Base-by-base conservation (phyloP, 2,329 filamentous ascomycete genomes). In the Sphaerulina musiva region DNA sequence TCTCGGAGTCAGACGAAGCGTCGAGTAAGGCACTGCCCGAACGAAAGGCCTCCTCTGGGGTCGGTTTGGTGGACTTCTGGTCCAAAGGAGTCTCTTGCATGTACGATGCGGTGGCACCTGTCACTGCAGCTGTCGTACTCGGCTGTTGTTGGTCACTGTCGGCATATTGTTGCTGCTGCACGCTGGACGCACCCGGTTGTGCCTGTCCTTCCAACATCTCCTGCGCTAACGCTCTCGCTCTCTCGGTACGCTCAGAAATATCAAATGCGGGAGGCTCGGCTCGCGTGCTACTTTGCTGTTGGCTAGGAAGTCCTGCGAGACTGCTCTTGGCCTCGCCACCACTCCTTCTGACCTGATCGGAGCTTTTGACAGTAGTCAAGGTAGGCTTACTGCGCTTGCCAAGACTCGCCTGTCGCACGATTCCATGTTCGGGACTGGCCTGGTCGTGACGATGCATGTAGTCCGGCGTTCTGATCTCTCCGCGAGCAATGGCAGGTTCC, bases 341-440 rank as follows among this genome's bases (percentile, higher is more conserved):
- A 10, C 40, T 46, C 44, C 55, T 61, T n/a, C 59, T 54, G 31
- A 66, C 53, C 2, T 54, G 54, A 11, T 76, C 74, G 1, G 68
- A 65, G 39, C 72, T 75, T 58, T 71, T 74, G 53, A 77, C 76
- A 0, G 72, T 76, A 52, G 74, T 76, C 57, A 78, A 59, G 6
- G 72, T 74, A 5, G 76, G 75, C 58, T 73, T 76, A 12, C 70
- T 73, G 50, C 74, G 70, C 58, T 74, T 70, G 12, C 76, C 75
- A 26, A 77, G 57, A 64, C 76, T 78, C 8, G 76, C 76, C 60
- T 77, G 72, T 50, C 76, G 66, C 41, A 77, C 71, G n/a, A 76
- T 39, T 11, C 54, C 46, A 1, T 57, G 53, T 46, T 63, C 63
- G 6, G 60, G 56, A 38, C 56, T 60, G 9, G 57, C 48, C 23